Evolutionary conservation across 306 rosid genomes (phyloP).

Genomic region (Malus orientalis): DNA sequence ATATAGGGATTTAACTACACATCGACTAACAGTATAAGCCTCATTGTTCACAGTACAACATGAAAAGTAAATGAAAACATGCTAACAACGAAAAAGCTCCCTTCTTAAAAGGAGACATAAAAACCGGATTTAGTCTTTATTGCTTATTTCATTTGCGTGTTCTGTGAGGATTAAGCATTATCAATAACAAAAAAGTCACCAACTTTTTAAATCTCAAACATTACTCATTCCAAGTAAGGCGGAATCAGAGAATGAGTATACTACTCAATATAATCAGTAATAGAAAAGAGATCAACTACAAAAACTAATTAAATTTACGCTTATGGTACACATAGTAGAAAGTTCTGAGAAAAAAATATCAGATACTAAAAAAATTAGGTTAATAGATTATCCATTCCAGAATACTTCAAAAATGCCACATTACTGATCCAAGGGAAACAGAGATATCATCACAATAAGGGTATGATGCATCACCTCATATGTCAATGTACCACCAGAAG

Average conservation of each 20-base stretch:
- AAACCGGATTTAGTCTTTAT: neutral
- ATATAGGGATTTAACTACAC: neutral
- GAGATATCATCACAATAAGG: neutral
- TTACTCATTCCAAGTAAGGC: neutral
- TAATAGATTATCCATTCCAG: neutral
- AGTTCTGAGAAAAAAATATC: neutral
- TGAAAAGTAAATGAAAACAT: neutral
- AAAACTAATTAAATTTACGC: too few species aligned
- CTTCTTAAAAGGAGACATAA: too few species aligned
- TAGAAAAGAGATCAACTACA: neutral
- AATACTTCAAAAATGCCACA: neutral
- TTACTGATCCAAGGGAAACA: neutral
- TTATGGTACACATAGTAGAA: too few species aligned
- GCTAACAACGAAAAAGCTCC: neutral
- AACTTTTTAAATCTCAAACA: too few species aligned
- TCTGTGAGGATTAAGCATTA: neutral
- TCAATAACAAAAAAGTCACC: neutral
- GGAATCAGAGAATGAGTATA: neutral
- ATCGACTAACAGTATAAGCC: neutral
- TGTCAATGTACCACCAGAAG: conserved; percentile 76
- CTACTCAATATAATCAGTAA: neutral
- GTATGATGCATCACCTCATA: conserved; percentile 53
- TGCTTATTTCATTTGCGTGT: neutral
- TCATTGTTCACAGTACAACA: neutral
- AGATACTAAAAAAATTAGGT: neutral